Percentiles rank a stretch among this genome's conserved stretches.
These are phyloP conservation scores for Coprinellus aureogranulatus DNA, from an alignment of 768 basidiomycete species.

Conservation along the genomic window DNA sequence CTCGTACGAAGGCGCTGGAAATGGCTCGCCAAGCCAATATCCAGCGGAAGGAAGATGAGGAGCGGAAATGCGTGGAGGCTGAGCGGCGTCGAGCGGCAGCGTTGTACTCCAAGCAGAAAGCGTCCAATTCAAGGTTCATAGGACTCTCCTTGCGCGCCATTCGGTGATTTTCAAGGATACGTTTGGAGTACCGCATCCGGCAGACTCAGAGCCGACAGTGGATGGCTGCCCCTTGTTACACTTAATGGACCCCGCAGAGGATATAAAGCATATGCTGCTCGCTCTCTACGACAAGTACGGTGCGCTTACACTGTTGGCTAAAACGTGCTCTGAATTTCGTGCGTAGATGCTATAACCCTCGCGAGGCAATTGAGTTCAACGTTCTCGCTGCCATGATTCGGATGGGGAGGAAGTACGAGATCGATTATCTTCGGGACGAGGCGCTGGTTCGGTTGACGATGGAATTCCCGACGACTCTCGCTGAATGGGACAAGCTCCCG, in stretches of 20 bases:
- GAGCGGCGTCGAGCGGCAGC: too few species aligned
- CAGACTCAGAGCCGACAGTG: background rate
- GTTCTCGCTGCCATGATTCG: constrained; percentile 14
- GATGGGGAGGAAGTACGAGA: constrained; percentile 17
- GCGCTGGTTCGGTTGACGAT: constrained; percentile 6
- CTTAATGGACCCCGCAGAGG: background rate
- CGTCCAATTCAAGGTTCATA: constrained; percentile 11
- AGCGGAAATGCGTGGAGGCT: too few species aligned
- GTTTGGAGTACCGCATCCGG: constrained; percentile 7
- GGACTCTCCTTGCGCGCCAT: constrained; percentile 7
- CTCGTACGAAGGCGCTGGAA: too few species aligned
- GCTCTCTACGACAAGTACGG: background rate
- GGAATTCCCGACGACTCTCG: constrained; percentile 11
- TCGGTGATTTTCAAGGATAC: constrained; percentile 10
- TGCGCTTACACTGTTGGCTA: background rate
- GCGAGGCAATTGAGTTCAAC: constrained; percentile 1
- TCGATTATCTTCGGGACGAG: constrained; percentile 10
- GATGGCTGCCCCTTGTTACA: background rate
- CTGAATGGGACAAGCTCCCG: constrained; percentile 6
- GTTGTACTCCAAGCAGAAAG: constrained; percentile 7
- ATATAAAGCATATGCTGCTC: background rate
- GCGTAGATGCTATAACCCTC: constrained; percentile 1
- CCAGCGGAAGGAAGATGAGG: too few species aligned
- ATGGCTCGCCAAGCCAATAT: too few species aligned
- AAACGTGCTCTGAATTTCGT: background rate